phyloP scores from a whole-genome alignment of 1,284 basidiomycete species.

The Cutaneotrichosporon daszewskae region DNA sequence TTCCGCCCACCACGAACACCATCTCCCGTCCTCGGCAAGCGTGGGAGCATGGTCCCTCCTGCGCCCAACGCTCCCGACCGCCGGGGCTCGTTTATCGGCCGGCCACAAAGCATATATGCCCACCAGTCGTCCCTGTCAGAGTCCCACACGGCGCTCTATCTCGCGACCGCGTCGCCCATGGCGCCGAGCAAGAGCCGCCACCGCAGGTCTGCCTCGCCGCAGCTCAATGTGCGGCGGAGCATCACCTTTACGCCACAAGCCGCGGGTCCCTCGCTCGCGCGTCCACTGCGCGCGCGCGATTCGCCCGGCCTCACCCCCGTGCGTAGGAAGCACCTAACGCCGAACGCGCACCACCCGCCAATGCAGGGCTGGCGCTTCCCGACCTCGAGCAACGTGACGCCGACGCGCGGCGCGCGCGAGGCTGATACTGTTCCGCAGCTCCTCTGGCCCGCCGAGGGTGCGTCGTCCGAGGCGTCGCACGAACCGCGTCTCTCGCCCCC shows the following conservation, averaged over 20 bases:
- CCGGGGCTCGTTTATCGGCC: slow-evolving; percentile 11
- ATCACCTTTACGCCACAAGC: slow-evolving; percentile 35
- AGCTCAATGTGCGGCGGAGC: slow-evolving; percentile 26
- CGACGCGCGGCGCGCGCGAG: neutral
- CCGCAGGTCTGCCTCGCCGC: slow-evolving; percentile 33
- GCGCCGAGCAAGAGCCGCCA: slow-evolving; percentile 7
- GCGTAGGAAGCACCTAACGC: slow-evolving; percentile 23
- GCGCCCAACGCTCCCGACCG: slow-evolving; percentile 12
- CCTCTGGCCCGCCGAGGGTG: slow-evolving; percentile 5
- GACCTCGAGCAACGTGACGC: slow-evolving; percentile 13
- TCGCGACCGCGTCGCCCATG: slow-evolving; percentile 41
- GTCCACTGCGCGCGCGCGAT: slow-evolving; percentile 13
- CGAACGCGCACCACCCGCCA: slow-evolving; percentile 28
- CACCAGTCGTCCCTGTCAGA: slow-evolving; percentile 43
- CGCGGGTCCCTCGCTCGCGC: slow-evolving; percentile 29
- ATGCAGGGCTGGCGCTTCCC: slow-evolving; percentile 43
- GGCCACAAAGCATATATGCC: slow-evolving; percentile 27
- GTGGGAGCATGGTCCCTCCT: slow-evolving; percentile 10
- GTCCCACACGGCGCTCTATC: slow-evolving; percentile 43
- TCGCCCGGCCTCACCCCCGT: slow-evolving; percentile 24
- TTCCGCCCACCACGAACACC: slow-evolving; percentile 36
- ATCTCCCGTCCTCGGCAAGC: slow-evolving; percentile 21
- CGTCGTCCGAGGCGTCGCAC: neutral
- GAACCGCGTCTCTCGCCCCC: slow-evolving; percentile 14
- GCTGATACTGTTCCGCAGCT: neutral